Conservation (phyloP, 331 rosid genomes). For the Acacia pycnantha region DNA sequence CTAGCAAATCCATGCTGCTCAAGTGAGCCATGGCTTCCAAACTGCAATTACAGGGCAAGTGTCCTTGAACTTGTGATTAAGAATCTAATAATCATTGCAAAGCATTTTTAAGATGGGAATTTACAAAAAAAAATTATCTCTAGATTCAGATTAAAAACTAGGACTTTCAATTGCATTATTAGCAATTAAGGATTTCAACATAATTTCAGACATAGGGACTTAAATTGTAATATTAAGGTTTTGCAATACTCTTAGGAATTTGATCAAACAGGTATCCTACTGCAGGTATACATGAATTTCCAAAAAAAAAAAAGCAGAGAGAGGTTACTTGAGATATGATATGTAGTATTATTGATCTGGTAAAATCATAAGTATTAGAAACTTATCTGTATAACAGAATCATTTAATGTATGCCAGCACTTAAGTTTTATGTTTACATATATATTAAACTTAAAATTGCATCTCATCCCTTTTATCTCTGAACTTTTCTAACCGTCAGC, state of each 20-base stretch:
- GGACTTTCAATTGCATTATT: background rate
- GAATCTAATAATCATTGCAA: slow-evolving; percentile 7
- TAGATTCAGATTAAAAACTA: background rate
- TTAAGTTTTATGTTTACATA: background rate
- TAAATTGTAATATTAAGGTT: background rate
- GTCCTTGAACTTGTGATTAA: slow-evolving; percentile 27
- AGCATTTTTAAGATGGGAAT: background rate
- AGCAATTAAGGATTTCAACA: background rate
- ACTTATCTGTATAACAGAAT: slow-evolving; percentile 3
- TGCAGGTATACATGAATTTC: background rate
- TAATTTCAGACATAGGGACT: background rate
- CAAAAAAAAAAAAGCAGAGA: background rate
- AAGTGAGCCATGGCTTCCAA: slow-evolving; percentile 64
- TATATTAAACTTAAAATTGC: background rate
- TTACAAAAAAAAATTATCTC: background rate
- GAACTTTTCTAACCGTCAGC: background rate
- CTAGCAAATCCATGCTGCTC: slow-evolving; percentile 89
- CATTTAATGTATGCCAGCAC: background rate
- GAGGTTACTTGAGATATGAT: background rate
- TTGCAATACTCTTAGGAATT: background rate
- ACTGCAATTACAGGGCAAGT: slow-evolving; percentile 52
- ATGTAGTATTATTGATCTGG: background rate
- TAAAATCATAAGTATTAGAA: background rate
- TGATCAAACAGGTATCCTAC: background rate
- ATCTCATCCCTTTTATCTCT: background rate